Conservation (phyloP, 805 yeast genomes). For the Nakazawaea molendinolei region DNA sequence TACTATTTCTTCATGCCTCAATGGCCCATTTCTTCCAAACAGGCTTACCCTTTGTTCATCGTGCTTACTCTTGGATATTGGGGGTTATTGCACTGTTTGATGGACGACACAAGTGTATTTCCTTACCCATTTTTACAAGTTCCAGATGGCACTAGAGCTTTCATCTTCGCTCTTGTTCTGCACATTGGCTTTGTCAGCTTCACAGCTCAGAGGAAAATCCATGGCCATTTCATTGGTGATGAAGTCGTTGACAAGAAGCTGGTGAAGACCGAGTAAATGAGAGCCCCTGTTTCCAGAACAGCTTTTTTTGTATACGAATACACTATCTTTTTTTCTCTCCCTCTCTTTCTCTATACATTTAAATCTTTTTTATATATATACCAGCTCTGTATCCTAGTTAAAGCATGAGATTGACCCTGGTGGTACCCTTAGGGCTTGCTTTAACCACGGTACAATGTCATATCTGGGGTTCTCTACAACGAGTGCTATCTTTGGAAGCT, state of each 20-base stretch:
- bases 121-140: conserved; percentile 69
- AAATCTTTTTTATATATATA: not conserved
- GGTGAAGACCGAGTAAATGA: not conserved
- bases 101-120: conserved; percentile 39
- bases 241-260: conserved; percentile 10
- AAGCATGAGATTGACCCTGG: too few relatives aligned
- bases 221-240: conserved; percentile 10
- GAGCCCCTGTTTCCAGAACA: conserved; percentile 4
- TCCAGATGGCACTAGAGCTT: conserved; percentile 32
- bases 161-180: conserved; percentile 42
- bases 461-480: too few relatives aligned
- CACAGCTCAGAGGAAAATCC: conserved; percentile 17
- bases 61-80: conserved; percentile 44
- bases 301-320: too few relatives aligned
- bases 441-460: too few relatives aligned
- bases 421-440: too few relatives aligned
- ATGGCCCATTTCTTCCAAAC: conserved; percentile 28
- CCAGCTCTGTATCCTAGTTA: not conserved
- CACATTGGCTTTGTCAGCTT: conserved; percentile 26
- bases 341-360: too few relatives aligned
- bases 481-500: too few relatives aligned
- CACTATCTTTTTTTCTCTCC: too few relatives aligned
- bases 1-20: conserved; percentile 45
- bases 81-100: conserved; percentile 39
- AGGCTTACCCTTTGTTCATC: conserved; percentile 34